phyloP scores from a whole-genome alignment of 177 flowering plant species.

The Vitis hybrid region DNA sequence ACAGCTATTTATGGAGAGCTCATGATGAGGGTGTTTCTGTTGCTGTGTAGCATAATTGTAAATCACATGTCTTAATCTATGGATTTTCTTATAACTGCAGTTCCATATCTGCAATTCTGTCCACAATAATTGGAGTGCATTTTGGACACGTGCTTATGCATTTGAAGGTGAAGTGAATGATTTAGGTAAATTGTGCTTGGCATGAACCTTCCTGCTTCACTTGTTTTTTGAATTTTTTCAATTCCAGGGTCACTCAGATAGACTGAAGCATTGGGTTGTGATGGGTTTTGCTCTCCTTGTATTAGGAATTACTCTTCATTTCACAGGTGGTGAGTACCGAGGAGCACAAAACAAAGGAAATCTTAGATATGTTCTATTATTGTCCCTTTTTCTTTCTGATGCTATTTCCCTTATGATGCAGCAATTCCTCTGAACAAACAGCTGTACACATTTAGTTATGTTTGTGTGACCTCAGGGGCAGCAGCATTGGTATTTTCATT shows the following conservation, averaged over 20 bases:
- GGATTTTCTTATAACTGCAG: constrained; percentile 33
- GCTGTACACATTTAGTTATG: constrained; percentile 79
- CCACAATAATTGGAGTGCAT: constrained; percentile 76
- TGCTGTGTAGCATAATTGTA: neutral
- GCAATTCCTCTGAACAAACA: constrained; percentile 88
- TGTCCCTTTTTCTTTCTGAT: constrained; percentile 1
- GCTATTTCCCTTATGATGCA: constrained; percentile 32
- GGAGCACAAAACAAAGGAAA: neutral
- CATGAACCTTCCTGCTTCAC: neutral
- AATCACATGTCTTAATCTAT: neutral
- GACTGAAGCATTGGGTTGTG: constrained; percentile 71
- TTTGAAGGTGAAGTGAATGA: constrained; percentile 46
- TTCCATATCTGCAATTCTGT: constrained; percentile 76
- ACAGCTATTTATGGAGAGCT: no score
- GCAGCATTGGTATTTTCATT: constrained; percentile 74
- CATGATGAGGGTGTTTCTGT: no score
- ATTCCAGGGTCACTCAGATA: constrained; percentile 55
- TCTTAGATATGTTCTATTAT: neutral
- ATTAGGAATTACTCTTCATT: constrained; percentile 66
- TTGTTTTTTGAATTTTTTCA: constrained; percentile 1
- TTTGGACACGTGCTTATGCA: constrained; percentile 80
- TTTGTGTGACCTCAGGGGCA: constrained; percentile 83
- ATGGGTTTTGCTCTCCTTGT: constrained; percentile 56
- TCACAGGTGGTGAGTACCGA: constrained; percentile 59
- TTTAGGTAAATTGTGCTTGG: no score